Evolutionary conservation across 2,329 filamentous ascomycete species (phyloP).

Genomic region (Penicillium sclerotiorum): DNA sequence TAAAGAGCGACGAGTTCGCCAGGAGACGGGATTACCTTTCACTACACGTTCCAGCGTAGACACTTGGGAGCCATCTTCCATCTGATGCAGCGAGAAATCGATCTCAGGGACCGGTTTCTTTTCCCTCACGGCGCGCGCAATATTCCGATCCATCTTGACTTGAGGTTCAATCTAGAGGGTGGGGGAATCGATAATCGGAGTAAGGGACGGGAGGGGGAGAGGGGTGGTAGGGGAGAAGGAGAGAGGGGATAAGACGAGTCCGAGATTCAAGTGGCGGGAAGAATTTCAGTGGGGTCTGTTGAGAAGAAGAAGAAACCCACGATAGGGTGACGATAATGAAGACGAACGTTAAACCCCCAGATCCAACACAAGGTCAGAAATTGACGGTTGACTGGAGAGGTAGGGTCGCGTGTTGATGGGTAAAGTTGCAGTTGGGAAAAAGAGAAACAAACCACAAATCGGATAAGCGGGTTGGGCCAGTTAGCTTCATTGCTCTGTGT

Average conservation of each 20-base stretch:
- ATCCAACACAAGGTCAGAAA: not conserved
- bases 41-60: constrained; percentile 94
- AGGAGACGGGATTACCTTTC: constrained; percentile 73
- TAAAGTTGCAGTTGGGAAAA: constrained; percentile 25
- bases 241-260: constrained; percentile 7
- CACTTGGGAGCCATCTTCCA: constrained; percentile 96
- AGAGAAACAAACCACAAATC: constrained; percentile 28
- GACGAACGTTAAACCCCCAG: not conserved
- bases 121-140: constrained; percentile 88
- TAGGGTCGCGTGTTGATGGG: constrained; percentile 18
- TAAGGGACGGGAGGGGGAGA: constrained; percentile 10
- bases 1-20: not conserved
- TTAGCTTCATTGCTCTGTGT: not conserved
- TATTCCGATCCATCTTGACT: constrained; percentile 43
- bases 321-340: not conserved
- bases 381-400: not conserved
- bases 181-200: constrained; percentile 8
- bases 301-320: constrained; percentile 2
- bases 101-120: constrained; percentile 98
- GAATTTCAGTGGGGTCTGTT: not conserved
- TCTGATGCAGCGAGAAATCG: constrained; percentile 96
- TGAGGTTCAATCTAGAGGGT: constrained; percentile 3
- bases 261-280: constrained; percentile 10
- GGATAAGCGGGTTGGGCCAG: constrained; percentile 25
- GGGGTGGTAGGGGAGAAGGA: not conserved